Evolutionary conservation across 805 yeast genomes (phyloP).

Genomic region (Komagataella ulmi): DNA sequence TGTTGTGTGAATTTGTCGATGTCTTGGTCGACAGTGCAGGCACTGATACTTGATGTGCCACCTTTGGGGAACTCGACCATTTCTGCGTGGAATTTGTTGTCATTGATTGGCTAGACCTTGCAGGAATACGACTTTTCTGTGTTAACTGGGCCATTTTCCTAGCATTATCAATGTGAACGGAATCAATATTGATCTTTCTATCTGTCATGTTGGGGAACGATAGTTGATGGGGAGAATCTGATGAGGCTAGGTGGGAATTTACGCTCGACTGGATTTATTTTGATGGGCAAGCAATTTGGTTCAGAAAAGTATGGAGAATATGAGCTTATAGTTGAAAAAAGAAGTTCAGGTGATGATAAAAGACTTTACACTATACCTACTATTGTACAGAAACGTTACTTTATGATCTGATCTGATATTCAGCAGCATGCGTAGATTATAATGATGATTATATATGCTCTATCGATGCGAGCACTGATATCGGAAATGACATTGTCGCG

Average conservation of each 20-base stretch:
- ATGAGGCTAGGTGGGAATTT: neutral
- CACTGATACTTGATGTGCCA: slow-evolving; percentile 3
- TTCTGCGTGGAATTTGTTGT: neutral
- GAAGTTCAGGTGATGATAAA: neutral
- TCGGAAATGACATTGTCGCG: neutral
- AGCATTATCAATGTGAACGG: slow-evolving; percentile 46
- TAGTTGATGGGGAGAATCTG: neutral
- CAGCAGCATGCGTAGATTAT: neutral
- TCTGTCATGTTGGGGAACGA: neutral
- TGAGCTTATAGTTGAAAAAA: neutral
- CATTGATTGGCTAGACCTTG: neutral
- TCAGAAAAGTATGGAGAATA: neutral
- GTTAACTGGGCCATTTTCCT: slow-evolving; percentile 46
- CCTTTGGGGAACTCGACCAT: neutral
- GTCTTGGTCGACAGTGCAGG: slow-evolving; percentile 6
- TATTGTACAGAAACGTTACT: neutral
- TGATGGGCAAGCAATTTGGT: neutral
- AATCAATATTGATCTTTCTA: slow-evolving; percentile 20
- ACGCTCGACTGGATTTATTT: neutral
- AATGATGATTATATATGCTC: too few species aligned
- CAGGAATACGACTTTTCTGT: slow-evolving; percentile 26
- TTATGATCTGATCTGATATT: too few species aligned
- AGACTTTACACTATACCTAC: too few species aligned
- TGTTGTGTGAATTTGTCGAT: neutral
- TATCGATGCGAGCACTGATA: neutral